Conservation (phyloP, 306 rosid species). For the Arachis stenosperma region DNA sequence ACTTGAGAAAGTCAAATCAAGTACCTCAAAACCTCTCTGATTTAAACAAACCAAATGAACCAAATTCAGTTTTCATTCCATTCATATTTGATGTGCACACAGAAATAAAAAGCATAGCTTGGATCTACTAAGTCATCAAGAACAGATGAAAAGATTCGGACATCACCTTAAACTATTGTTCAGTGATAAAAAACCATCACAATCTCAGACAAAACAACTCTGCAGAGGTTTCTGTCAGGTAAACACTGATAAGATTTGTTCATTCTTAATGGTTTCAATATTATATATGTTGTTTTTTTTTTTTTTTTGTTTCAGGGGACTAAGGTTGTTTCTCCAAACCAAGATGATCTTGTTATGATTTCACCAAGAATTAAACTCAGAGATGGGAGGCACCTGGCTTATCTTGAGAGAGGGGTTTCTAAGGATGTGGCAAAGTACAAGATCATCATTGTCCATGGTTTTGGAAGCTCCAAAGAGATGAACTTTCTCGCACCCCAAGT, state of each 20-base stretch:
- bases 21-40: constrained; percentile 6
- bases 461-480: constrained; percentile 69
- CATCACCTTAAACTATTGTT: constrained; percentile 29
- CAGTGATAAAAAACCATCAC: constrained; percentile 1
- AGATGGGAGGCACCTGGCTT: constrained; percentile 73
- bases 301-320: constrained; percentile 61
- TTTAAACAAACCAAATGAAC: constrained; percentile 1
- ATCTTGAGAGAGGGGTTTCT: constrained; percentile 62
- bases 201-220: constrained; percentile 34
- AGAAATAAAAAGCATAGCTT: background rate
- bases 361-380: constrained; percentile 64
- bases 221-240: constrained; percentile 47
- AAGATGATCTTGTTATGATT: constrained; percentile 43
- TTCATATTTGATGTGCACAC: background rate
- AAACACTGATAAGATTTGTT: background rate
- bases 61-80: constrained; percentile 12
- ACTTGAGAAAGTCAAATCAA: constrained; percentile 12
- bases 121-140: constrained; percentile 28
- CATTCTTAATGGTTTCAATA: no score
- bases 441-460: constrained; percentile 63
- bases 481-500: constrained; percentile 52
- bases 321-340: constrained; percentile 54
- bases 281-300: no score
- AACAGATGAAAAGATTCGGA: constrained; percentile 39
- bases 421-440: constrained; percentile 58